Evolutionary conservation across 768 basidiomycete genomes (phyloP).

Genomic region (Podaxis pistillaris): DNA sequence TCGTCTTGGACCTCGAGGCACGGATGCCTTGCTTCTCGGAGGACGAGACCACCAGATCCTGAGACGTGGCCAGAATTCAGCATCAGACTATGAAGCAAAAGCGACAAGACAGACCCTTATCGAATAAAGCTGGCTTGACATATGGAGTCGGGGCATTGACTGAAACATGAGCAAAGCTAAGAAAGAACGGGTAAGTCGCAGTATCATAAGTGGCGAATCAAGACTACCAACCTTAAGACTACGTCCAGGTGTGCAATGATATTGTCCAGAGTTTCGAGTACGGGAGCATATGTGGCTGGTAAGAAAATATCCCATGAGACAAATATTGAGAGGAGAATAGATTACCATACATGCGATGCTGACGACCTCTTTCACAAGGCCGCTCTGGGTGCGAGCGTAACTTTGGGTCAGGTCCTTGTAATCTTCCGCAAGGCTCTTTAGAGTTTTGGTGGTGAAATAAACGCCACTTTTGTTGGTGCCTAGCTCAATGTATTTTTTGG

Average conservation of each 20-base stretch:
- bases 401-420: slow-evolving; percentile 63
- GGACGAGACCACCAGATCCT: slow-evolving; percentile 79
- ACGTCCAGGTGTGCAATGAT: slow-evolving; percentile 91
- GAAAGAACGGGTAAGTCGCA: not conserved
- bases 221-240: slow-evolving; percentile 66
- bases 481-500: slow-evolving; percentile 78
- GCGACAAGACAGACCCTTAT: slow-evolving; percentile 57
- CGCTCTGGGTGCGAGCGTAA: slow-evolving; percentile 76
- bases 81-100: not conserved
- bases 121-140: slow-evolving; percentile 77
- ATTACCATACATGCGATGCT: slow-evolving; percentile 75
- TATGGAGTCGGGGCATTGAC: slow-evolving; percentile 85
- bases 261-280: slow-evolving; percentile 81
- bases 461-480: slow-evolving; percentile 83
- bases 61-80: not conserved
- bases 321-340: not conserved
- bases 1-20: slow-evolving; percentile 97
- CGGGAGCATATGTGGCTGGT: slow-evolving; percentile 88
- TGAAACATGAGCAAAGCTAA: slow-evolving; percentile 89
- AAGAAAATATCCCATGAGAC: not conserved
- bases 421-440: slow-evolving; percentile 73
- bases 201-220: not conserved
- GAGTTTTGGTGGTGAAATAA: slow-evolving; percentile 78
- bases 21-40: slow-evolving; percentile 90
- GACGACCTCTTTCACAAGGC: slow-evolving; percentile 90